Evolutionary conservation across 352 stramenopile species (phyloP).

Genomic region (Pythium apleroticum): DNA sequence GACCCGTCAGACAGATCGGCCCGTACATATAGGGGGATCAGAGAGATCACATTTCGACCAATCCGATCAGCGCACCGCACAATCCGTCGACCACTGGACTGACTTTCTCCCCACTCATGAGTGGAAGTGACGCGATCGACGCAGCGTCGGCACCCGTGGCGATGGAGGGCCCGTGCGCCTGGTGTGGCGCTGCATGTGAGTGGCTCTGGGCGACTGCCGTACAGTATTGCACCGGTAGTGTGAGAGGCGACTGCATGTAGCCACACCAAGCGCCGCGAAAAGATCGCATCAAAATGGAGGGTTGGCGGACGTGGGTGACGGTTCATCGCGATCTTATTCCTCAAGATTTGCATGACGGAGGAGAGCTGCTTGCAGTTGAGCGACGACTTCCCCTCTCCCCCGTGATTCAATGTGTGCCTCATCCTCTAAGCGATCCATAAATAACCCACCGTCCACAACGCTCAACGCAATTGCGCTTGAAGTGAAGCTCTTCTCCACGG

Average conservation of each 20-base stretch:
- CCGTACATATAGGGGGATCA: conserved; percentile 2
- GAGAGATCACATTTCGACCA: conserved; percentile 1
- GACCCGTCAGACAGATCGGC: not conserved
- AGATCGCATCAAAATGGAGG: not conserved
- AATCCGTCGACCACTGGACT: conserved; percentile 25
- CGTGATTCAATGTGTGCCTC: conserved; percentile 18
- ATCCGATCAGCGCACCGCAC: conserved; percentile 6
- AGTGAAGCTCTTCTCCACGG: not conserved
- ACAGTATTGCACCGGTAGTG: not conserved
- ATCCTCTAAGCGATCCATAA: conserved; percentile 5
- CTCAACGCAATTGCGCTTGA: not conserved
- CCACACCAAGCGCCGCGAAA: not conserved
- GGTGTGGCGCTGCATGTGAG: not conserved
- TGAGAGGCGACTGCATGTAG: not conserved
- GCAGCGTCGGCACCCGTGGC: conserved; percentile 2
- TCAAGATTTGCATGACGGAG: not conserved
- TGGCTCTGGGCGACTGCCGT: not conserved
- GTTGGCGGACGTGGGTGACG: not conserved
- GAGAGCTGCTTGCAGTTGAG: conserved; percentile 18
- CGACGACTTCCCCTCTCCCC: conserved; percentile 11
- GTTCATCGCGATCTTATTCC: conserved; percentile 17
- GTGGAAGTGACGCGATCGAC: conserved; percentile 22
- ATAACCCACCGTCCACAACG: not conserved
- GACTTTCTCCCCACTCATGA: conserved; percentile 20
- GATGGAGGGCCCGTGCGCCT: not conserved